Evolutionary conservation across 352 stramenopile genomes (phyloP).

Genomic region (Pythium scleroteichum): DNA sequence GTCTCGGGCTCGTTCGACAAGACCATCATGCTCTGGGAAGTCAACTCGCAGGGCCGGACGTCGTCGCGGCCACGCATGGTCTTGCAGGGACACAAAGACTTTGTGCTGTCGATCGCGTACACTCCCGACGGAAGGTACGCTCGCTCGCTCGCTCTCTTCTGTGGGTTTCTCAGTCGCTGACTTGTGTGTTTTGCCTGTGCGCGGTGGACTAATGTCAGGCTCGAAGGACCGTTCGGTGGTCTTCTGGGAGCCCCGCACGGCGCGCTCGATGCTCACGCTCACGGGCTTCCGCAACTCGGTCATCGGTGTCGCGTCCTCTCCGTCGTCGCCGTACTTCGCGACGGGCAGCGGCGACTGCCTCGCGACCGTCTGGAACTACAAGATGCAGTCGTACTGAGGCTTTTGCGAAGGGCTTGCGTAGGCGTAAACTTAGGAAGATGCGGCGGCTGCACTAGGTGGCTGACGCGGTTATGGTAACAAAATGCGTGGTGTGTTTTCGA

Average conservation of each 20-base stretch:
- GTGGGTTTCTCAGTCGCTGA: too few species aligned
- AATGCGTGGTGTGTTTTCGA: too few species aligned
- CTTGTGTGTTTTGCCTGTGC: too few species aligned
- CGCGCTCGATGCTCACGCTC: constrained; percentile 72
- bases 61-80: constrained; percentile 77
- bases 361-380: constrained; percentile 84
- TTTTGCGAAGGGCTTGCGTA: too few species aligned
- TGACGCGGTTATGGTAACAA: too few species aligned
- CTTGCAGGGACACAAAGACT: constrained; percentile 86
- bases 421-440: too few species aligned
- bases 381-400: constrained; percentile 81
- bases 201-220: constrained; percentile 80
- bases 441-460: too few species aligned
- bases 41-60: constrained; percentile 67
- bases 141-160: constrained; percentile 19
- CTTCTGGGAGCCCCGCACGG: constrained; percentile 80
- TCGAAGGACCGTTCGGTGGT: constrained; percentile 83
- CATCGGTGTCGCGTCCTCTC: constrained; percentile 81
- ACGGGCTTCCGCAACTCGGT: constrained; percentile 84
- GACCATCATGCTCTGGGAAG: constrained; percentile 86
- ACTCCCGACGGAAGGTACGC: constrained; percentile 77
- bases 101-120: constrained; percentile 82
- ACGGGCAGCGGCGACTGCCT: constrained; percentile 81
- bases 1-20: constrained; percentile 82
- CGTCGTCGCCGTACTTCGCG: constrained; percentile 75